These are phyloP conservation scores for Hortiboletus flavorubellus DNA, from an alignment of 768 basidiomycete species.

Conservation along the genomic window DNA sequence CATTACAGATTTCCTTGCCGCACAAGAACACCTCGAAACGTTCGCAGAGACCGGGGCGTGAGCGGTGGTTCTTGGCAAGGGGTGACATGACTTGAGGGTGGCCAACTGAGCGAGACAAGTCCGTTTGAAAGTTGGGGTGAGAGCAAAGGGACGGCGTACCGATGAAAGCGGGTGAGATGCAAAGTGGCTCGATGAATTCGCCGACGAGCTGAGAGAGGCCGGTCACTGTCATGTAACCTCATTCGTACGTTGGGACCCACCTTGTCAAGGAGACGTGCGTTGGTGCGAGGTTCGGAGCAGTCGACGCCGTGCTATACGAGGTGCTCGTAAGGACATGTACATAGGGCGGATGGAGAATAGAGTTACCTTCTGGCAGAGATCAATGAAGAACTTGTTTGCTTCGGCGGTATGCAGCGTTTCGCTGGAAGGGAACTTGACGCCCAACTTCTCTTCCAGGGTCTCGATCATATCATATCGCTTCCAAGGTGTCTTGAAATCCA, in stretches of 20 bases:
- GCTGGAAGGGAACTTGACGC: constrained; percentile 89
- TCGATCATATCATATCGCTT: constrained; percentile 98
- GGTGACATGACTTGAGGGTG: constrained; percentile 99
- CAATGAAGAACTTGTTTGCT: constrained; percentile 85
- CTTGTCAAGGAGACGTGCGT: constrained; percentile 93
- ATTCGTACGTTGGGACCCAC: constrained; percentile 32
- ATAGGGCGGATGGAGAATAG: not conserved
- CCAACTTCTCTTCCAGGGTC: constrained; percentile 92
- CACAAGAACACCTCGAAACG: constrained; percentile 99
- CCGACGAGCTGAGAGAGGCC: constrained; percentile 72
- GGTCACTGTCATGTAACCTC: not conserved
- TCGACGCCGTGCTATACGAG: constrained; percentile 82
- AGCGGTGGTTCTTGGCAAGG: constrained; percentile 97
- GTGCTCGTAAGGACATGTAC: not conserved
- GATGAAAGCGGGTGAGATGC: constrained; percentile 95
- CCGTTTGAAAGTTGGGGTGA: not conserved
- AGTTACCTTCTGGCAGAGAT: constrained; percentile 76
- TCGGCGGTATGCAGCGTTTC: constrained; percentile 84
- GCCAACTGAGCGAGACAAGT: constrained; percentile 54
- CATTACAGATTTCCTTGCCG: constrained; percentile 97
- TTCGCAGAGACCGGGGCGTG: constrained; percentile 95
- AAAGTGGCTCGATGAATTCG: constrained; percentile 96
- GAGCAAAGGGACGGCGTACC: constrained; percentile 38
- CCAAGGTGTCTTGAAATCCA: constrained; percentile 94
- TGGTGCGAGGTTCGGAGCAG: constrained; percentile 94